Evolutionary conservation across 2,329 filamentous ascomycete species (phyloP), one percentile per base, ranked within the genome.

Genomic region (Albophoma yamanashiensis): DNA sequence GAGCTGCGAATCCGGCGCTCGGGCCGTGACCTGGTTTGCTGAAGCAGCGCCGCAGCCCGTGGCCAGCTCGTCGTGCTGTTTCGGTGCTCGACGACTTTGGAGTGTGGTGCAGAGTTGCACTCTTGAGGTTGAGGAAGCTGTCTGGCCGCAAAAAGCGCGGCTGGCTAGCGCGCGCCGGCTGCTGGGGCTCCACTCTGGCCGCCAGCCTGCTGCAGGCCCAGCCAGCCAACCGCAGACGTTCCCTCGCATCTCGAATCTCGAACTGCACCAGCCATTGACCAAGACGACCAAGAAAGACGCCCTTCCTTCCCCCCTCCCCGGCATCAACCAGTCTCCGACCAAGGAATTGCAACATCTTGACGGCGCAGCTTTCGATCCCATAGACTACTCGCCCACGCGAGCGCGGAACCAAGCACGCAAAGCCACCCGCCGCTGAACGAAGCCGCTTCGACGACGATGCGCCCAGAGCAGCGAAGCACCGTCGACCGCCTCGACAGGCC

Each of bases 401-500:
- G 20, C 50, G 20, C 50, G 14, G 7, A 17, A 53, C 27, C 9
- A 20, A 53, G 31, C 5, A 22, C 11, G 3, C 17, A 20, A 36
- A 20, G 31, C 9, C 20, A 12, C 7, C 45, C 6, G 25, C 45
- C 31, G 25, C 43, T 31, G 7, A 27, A 36, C 53, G 17, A 17
- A 25, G 50, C 42, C n/a, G 25, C 25, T 69, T 43, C 20, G 40
- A 25, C 14, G 43, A 67, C 62, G 17, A 83, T 84, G 82, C 73
- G 74, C 62, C 70, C 74, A 60, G 73, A 72, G 52, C 70, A 76
- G 63, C 78, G 84, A 70, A 86, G 82, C 73, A 97, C 94, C 8
- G 89, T 97, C 64, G 93, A 97, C 57, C 84, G 94, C 62, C 85
- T 99, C 64, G 94, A 99, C 76, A 89, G 88, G 75, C 93, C 94